Conservation (phyloP, 768 basidiomycete genomes). For the Lentinula edodes region DNA sequence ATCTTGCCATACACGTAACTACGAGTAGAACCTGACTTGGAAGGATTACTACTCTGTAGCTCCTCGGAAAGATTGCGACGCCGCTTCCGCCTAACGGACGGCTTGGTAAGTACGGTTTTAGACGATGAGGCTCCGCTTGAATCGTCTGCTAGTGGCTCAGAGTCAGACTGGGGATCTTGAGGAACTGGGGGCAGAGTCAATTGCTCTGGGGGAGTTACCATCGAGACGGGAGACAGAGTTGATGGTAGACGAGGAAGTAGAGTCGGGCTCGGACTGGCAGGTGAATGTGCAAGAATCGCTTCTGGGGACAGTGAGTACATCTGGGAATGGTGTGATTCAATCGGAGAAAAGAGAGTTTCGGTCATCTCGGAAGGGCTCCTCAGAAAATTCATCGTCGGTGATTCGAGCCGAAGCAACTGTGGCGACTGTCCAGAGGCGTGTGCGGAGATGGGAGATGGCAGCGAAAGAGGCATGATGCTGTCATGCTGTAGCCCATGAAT, state of each 20-base stretch:
- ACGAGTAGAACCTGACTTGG: background rate
- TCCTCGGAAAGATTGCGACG: slow-evolving; percentile 4
- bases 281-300: background rate
- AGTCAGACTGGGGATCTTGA: background rate
- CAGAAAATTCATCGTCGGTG: background rate
- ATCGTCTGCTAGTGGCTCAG: slow-evolving; percentile 3
- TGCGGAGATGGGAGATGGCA: background rate
- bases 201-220: background rate
- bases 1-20: slow-evolving; percentile 8
- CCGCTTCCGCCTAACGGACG: slow-evolving; percentile 1
- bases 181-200: background rate
- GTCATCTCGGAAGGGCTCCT: background rate
- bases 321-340: background rate
- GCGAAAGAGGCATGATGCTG: background rate
- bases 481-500: background rate
- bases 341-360: background rate
- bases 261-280: background rate
- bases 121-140: background rate
- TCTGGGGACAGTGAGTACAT: slow-evolving; percentile 5
- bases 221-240: background rate
- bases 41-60: background rate
- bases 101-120: background rate
- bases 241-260: background rate
- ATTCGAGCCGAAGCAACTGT: background rate
- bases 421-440: background rate